These are phyloP conservation scores for Persicaria tinctoria DNA, from an alignment of 148 eudicot genomes.

Conservation along the genomic window DNA sequence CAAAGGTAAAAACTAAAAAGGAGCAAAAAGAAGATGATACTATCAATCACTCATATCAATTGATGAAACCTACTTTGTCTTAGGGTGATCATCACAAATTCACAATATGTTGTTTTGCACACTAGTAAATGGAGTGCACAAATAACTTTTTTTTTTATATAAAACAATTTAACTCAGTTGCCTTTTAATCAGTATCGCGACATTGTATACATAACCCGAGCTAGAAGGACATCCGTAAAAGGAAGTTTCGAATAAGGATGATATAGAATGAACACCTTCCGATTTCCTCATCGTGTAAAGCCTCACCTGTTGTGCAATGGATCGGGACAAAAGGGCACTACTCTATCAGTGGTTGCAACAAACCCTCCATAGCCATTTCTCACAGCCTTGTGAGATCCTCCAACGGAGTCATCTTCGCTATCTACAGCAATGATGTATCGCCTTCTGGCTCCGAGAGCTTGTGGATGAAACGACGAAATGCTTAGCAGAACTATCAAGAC, in stretches of 20 bases:
- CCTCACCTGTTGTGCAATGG: constrained; percentile 46
- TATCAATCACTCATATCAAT: background rate
- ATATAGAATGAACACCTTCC: background rate
- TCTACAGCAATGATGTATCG: background rate
- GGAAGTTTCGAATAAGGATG: too few relatives aligned
- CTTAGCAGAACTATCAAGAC: background rate
- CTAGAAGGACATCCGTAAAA: too few relatives aligned
- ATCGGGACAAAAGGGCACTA: constrained; percentile 48
- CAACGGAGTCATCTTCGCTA: background rate
- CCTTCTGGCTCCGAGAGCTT: background rate
- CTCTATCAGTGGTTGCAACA: constrained; percentile 29
- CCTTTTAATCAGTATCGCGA: too few relatives aligned
- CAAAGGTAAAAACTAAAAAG: background rate
- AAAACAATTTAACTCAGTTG: too few relatives aligned
- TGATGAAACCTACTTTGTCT: too few relatives aligned
- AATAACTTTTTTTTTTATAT: too few relatives aligned
- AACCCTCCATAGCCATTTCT: constrained; percentile 24
- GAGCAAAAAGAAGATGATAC: background rate
- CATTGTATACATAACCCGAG: too few relatives aligned
- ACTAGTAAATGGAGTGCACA: too few relatives aligned
- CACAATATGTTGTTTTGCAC: too few relatives aligned
- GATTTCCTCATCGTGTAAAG: background rate
- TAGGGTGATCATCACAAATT: too few relatives aligned
- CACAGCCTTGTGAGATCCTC: background rate
- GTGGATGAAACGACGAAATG: background rate